Evolutionary conservation across 768 basidiomycete genomes (phyloP).

Genomic region (Termitomyces sp.): DNA sequence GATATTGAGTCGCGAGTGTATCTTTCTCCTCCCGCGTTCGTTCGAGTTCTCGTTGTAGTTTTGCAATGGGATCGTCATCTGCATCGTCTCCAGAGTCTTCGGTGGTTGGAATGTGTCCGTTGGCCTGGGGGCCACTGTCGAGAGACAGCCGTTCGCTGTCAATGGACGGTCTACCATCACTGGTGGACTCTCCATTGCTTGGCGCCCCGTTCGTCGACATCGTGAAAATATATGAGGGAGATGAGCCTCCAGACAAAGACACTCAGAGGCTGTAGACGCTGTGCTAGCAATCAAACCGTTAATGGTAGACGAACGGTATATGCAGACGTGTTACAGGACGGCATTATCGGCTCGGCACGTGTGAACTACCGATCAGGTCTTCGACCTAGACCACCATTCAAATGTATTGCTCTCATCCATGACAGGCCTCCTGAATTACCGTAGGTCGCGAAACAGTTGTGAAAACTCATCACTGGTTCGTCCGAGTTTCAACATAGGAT

Average conservation of each 20-base stretch:
- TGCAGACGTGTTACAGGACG: not conserved
- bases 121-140: slow-evolving; percentile 26
- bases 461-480: slow-evolving; percentile 34
- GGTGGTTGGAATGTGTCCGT: slow-evolving; percentile 27
- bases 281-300: not conserved
- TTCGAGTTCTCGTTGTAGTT: slow-evolving; percentile 73
- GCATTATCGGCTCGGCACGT: not conserved
- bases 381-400: not conserved
- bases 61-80: slow-evolving; percentile 47
- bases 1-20: slow-evolving; percentile 79
- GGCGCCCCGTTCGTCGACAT: slow-evolving; percentile 24
- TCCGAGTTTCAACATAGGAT: slow-evolving; percentile 47
- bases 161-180: slow-evolving; percentile 35
- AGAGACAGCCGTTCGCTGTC: slow-evolving; percentile 41
- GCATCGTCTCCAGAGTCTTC: slow-evolving; percentile 30
- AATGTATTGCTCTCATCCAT: not conserved
- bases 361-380: not conserved
- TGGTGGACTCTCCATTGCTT: slow-evolving; percentile 23
- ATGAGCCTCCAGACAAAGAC: not conserved
- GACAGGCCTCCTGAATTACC: not conserved
- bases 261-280: not conserved
- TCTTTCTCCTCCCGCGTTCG: slow-evolving; percentile 85
- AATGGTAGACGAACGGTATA: too few species aligned
- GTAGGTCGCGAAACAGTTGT: slow-evolving; percentile 38
- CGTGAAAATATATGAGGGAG: not conserved